Evolutionary conservation across 192 early-diverging fungal species (phyloP).

Genomic region (Powellomyces hirtus): DNA sequence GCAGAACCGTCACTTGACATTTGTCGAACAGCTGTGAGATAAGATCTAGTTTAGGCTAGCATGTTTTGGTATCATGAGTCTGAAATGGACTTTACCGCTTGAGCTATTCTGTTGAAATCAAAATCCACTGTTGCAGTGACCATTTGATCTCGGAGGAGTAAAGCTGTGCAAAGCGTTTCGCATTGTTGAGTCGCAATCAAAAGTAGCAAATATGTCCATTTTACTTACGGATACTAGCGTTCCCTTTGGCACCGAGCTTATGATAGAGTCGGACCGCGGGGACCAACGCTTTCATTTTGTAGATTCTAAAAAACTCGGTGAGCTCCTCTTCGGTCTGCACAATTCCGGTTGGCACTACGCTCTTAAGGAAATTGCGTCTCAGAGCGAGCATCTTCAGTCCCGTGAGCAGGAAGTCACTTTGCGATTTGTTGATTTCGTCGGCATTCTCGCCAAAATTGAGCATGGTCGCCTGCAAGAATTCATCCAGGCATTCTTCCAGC

Average conservation of each 20-base stretch:
- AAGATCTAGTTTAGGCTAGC: too few relatives aligned
- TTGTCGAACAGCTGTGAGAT: slow-evolving; percentile 43
- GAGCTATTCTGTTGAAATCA: slow-evolving; percentile 49
- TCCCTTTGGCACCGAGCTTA: slow-evolving; percentile 47
- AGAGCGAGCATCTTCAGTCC: slow-evolving; percentile 38
- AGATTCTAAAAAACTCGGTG: slow-evolving; percentile 41
- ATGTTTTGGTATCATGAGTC: background rate
- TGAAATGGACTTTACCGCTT: slow-evolving; percentile 29
- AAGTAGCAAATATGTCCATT: background rate
- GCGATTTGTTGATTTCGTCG: slow-evolving; percentile 45
- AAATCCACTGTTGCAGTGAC: slow-evolving; percentile 42
- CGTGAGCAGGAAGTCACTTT: slow-evolving; percentile 44
- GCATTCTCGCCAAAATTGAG: slow-evolving; percentile 48
- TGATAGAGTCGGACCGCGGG: slow-evolving; percentile 47
- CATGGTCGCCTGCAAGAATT: slow-evolving; percentile 39
- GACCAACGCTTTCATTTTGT: slow-evolving; percentile 50
- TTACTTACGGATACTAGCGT: slow-evolving; percentile 35
- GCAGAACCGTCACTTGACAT: slow-evolving; percentile 44
- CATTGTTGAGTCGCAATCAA: background rate
- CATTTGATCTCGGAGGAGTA: slow-evolving; percentile 44
- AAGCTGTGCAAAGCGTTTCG: background rate
- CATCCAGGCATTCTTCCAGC: slow-evolving; percentile 51
- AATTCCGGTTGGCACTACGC: slow-evolving; percentile 9
- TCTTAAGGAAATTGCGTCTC: slow-evolving; percentile 35
- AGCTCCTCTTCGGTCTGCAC: slow-evolving; percentile 33